phyloP scores from a whole-genome alignment of 176 grass and related monocot species.

The Rhynchospora tenuis region DNA sequence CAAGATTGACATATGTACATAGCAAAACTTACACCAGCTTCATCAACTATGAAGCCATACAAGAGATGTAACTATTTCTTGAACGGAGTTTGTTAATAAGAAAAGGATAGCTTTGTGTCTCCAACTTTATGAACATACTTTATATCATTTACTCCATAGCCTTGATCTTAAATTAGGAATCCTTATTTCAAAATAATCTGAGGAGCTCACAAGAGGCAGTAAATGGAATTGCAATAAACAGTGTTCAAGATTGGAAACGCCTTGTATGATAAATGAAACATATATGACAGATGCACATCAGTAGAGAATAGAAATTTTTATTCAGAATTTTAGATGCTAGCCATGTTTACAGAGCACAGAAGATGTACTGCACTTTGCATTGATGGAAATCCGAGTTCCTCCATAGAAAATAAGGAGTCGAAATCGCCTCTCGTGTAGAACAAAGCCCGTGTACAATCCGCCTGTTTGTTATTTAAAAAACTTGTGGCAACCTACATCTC shows the following conservation, averaged over 20 bases:
- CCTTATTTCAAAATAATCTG: too few relatives aligned
- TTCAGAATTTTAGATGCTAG: too few relatives aligned
- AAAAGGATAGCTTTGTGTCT: background rate
- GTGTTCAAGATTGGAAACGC: background rate
- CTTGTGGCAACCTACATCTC: too few relatives aligned
- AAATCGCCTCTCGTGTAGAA: too few relatives aligned
- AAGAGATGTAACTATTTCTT: conserved; percentile 39
- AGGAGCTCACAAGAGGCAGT: too few relatives aligned
- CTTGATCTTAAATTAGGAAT: background rate
- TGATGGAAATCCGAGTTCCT: too few relatives aligned
- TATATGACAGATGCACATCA: background rate
- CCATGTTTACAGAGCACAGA: too few relatives aligned
- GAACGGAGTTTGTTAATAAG: conserved; percentile 12
- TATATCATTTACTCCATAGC: background rate
- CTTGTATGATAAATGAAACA: background rate
- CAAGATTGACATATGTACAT: conserved; percentile 36
- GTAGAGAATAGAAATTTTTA: background rate
- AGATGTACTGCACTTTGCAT: too few relatives aligned
- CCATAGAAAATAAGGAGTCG: too few relatives aligned
- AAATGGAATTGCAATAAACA: background rate
- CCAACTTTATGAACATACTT: background rate
- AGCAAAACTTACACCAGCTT: conserved; percentile 24
- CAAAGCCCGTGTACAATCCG: too few relatives aligned
- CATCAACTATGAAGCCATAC: conserved; percentile 24
- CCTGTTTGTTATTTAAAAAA: too few relatives aligned